phyloP scores from a whole-genome alignment of 2,329 filamentous ascomycete species.

The Arachnomyces sp. region DNA sequence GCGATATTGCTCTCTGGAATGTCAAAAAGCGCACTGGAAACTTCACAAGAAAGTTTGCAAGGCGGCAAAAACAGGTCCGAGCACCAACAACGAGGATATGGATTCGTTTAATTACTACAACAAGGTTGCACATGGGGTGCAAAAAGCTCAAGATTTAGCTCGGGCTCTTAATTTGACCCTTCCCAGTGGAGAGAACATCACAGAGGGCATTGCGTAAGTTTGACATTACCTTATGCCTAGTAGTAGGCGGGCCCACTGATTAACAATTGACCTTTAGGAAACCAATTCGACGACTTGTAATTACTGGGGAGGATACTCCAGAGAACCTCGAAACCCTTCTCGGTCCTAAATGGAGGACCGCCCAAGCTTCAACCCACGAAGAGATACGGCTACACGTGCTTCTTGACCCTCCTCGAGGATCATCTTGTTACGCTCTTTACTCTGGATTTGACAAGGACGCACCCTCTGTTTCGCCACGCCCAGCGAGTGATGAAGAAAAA shows the following conservation, averaged over 20 bases:
- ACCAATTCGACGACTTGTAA: slow-evolving; percentile 3
- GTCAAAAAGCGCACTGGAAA: not conserved
- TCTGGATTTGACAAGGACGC: not conserved
- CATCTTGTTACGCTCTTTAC: not conserved
- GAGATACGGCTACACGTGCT: not conserved
- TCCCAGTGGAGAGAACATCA: not conserved
- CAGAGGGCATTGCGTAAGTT: not conserved
- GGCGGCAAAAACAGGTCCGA: not conserved
- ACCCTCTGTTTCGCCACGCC: slow-evolving; percentile 1
- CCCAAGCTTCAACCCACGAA: not conserved
- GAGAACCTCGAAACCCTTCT: slow-evolving; percentile 2
- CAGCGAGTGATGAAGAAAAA: not conserved
- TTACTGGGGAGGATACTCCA: slow-evolving; percentile 4
- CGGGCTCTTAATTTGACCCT: slow-evolving; percentile 2
- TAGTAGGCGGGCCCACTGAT: not conserved
- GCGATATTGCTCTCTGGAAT: slow-evolving; percentile 1
- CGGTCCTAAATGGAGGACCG: slow-evolving; percentile 4
- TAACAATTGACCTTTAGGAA: not conserved
- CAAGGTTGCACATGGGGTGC: not conserved
- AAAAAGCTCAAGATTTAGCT: not conserved
- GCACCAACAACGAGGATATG: not conserved
- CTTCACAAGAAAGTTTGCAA: not conserved
- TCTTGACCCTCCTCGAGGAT: slow-evolving; percentile 1
- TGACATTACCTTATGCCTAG: not conserved
- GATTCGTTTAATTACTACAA: slow-evolving; percentile 1